Evolutionary conservation across 2,329 filamentous ascomycete genomes (phyloP), one percentile per base, ranked within the genome.

Genomic region (Colletotrichum acutatum): DNA sequence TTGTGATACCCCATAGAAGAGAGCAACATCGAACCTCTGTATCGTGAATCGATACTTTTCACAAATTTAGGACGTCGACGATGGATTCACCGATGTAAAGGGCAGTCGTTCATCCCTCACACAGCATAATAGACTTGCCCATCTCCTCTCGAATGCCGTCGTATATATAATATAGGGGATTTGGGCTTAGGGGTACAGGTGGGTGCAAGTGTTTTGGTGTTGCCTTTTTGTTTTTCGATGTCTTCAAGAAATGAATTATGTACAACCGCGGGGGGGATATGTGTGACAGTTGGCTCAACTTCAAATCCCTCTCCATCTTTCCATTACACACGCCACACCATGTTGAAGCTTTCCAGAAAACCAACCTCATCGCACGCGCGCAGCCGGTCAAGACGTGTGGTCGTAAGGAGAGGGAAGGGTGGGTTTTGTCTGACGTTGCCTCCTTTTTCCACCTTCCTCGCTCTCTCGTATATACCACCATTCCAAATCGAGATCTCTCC

Each of bases 1-100:
- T 57, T 74, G 77, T 79, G 75, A 80, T 80, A 81, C 79, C 78
- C 77, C 76, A 59, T 75, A 74, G 72, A 76, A 28, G 19, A 56
- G 52, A 32, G 52, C 16, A 30, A 30, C 19, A 37, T 53, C 24
- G 11, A 32, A 59, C 11, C 26, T 42, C 22, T 26, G 4, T 3
- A 57, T 32, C 58, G n/a, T 14, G 7, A 49, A 49, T n/a, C 14
- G 5, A 19, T 3, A n/a, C 7, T 8, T 6, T 49, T n/a, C 42
- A n/a, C 7, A 19, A 19, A 4, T 3, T 9, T 6, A n/a, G 3
- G 19, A 49, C 5, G 16, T 7, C 8, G 42, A 49, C 7, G 19
- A 1, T n/a, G 19, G 7, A 49, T n/a, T 49, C 42, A 49, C 19
- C 19, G 3, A n/a, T n/a, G 42, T 49, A 19, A n/a, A 49, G 19